Conservation (phyloP, 108 stramenopile species). For the Nannochloropsis oceanica region DNA sequence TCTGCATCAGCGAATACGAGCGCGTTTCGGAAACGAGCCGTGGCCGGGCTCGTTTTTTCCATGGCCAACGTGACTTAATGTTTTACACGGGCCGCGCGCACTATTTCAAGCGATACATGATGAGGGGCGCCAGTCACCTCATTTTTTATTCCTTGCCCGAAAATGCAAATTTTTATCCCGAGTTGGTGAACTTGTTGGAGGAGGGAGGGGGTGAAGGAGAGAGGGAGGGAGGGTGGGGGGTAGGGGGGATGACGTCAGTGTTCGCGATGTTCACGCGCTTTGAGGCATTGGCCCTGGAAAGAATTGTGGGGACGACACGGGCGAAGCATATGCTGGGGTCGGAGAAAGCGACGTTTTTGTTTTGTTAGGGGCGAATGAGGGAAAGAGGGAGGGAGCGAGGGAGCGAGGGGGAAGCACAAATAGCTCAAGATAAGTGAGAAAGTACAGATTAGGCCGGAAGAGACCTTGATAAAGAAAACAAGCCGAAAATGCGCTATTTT, state of each 20-base stretch:
- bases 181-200: constrained; percentile 41
- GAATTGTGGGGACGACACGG: constrained; percentile 57
- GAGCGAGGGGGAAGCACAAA: no score
- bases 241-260: neutral
- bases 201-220: neutral
- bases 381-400: neutral
- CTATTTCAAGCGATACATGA: constrained; percentile 67
- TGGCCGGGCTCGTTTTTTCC: constrained; percentile 71
- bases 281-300: constrained; percentile 72
- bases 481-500: no score
- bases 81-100: constrained; percentile 85
- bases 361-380: no score
- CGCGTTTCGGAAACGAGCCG: constrained; percentile 63
- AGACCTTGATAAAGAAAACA: no score
- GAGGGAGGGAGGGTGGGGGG: neutral
- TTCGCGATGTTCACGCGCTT: constrained; percentile 60
- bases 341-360: constrained; percentile 29
- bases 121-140: constrained; percentile 70
- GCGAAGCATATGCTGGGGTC: constrained; percentile 20
- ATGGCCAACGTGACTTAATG: constrained; percentile 71
- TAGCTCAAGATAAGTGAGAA: no score
- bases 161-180: constrained; percentile 71
- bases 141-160: constrained; percentile 84
- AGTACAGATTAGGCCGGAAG: no score
- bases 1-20: constrained; percentile 61